Evolutionary conservation across 768 basidiomycete genomes (phyloP), one percentile per base, ranked within the genome.

Genomic region (Fomitopsis serialis): DNA sequence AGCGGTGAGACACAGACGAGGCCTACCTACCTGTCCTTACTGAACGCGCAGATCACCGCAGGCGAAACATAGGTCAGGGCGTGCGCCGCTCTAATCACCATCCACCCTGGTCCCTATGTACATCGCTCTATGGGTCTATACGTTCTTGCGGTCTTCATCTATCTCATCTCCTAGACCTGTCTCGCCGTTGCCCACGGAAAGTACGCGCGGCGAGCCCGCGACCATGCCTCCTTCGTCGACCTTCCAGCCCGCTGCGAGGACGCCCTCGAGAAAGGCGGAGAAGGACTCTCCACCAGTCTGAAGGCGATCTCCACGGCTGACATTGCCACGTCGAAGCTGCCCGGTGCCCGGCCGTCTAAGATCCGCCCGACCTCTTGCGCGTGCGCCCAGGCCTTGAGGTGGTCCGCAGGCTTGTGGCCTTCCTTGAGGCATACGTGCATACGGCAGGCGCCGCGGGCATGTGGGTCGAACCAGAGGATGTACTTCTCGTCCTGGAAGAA

Each of bases 321-420:
- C 13, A 64, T 37, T 29, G 55, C 29, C 17, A 43, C 50, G 10
- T 56, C 53, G 32, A 59, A 52, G 13, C 36, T 45, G 9, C 5
- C 9, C 5, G 46, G 54, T 11, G 29, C 29, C 3, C 50, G 42
- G 21, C 52, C 35, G 13, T 25, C 32, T 24, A 48, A 47, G 4
- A 23, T 2, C 19, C 40, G 45, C 19, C 51, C 57, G 32, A 63
- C 32, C 54, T 66, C 65, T 25, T 58, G 52, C 4, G 66, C 68
- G 46, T 63, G 64, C 17, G 58, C 52, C 84, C 85, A 87, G 2
- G 79, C 82, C 52, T 76, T 77, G 36, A 84, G 70, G 54, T 80
- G 78, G 61, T 84, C 81, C 13, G 62, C 55, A 3, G 71, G 52
- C 22, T 63, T 61, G 51, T 81, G 76, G 6, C 75, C 75, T 25